Evolutionary conservation across 805 yeast species (phyloP).

Genomic region (Sugiyamaella mastotermitis): DNA sequence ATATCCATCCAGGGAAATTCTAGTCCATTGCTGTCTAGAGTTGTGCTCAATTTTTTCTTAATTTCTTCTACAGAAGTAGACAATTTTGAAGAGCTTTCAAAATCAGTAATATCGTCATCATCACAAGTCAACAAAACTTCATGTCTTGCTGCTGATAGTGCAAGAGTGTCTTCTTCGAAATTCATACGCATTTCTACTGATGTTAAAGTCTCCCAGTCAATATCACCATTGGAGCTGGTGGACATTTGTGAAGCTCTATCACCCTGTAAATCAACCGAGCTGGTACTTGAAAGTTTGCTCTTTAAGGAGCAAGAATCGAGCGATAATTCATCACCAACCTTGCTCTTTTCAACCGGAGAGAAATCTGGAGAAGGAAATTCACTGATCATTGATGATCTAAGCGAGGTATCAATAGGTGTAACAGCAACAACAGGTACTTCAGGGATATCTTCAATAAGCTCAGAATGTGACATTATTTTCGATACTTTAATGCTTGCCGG

Average conservation of each 20-base stretch:
- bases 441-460: too few relatives aligned
- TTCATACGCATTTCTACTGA: conserved; percentile 17
- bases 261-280: too few relatives aligned
- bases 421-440: too few relatives aligned
- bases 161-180: conserved; percentile 10
- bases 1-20: conserved; percentile 13
- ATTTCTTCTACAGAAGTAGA: conserved; percentile 11
- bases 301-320: too few relatives aligned
- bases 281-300: too few relatives aligned
- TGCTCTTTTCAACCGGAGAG: too few relatives aligned
- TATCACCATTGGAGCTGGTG: not conserved
- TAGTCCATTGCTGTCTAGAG: conserved; percentile 5
- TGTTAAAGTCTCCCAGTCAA: conserved; percentile 15
- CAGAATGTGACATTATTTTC: too few relatives aligned
- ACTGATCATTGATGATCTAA: too few relatives aligned
- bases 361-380: too few relatives aligned
- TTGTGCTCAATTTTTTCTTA: conserved; percentile 7
- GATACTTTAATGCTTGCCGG: too few relatives aligned
- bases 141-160: conserved; percentile 7
- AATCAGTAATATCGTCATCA: not conserved
- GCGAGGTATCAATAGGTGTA: too few relatives aligned
- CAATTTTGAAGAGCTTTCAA: conserved; percentile 3
- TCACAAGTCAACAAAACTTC: conserved; percentile 8
- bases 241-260: not conserved
- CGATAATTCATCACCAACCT: too few relatives aligned